Base-by-base conservation (phyloP, 108 stramenopile genomes). In the Fistulifera pelliculosa region DNA sequence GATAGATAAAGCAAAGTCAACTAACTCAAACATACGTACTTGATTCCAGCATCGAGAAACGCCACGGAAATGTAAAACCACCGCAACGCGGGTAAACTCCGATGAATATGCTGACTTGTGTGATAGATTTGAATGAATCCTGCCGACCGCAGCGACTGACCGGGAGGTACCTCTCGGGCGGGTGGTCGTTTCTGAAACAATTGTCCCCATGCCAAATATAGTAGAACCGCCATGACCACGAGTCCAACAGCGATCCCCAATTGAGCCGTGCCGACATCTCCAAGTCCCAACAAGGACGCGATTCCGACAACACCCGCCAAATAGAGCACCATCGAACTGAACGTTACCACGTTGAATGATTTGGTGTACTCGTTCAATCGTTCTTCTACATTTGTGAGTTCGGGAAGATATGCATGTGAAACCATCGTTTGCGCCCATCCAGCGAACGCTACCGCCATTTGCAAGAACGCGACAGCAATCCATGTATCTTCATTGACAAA, bases 321-420 rank as follows among this genome's bases (percentile, higher is more conserved):
- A 56, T 66, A 82, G 11, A 83, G 23, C 0, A 90, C 69, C 61
- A 73, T 74, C 14, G 76, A 65, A 17, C 16, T 42, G 58, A 66
- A 90, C 15, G 63, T 66, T 19, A 64, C 43, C 12, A 85, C 70
- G 15, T 78, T 80, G 58, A 81, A 85, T 15, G 55, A 67, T 14
- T 76, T 63, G 17, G 77, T 79, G 25, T 68, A 77, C 41, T 64
- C 49, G 48, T 68, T 72, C 21, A 90, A 40, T 23, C 66, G 49
- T 41, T 71, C 38, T 43, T 79, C 74, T 44, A 72, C 57, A n/a
- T 72, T 60, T 2, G 76, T 69, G 42, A 90, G 68, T 61, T 90
- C 88, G 8, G 88, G 88, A 0, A 90, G 61, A 52, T 90, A 90
- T 0, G 88, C 81, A 68, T 70, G 78, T 14, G 70, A 44, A 19